A percentile compares a stretch with the other conserved stretches of the same genome.
Conservation (phyloP, 139 green algal species). For the Parachlorella kessleri region DNA sequence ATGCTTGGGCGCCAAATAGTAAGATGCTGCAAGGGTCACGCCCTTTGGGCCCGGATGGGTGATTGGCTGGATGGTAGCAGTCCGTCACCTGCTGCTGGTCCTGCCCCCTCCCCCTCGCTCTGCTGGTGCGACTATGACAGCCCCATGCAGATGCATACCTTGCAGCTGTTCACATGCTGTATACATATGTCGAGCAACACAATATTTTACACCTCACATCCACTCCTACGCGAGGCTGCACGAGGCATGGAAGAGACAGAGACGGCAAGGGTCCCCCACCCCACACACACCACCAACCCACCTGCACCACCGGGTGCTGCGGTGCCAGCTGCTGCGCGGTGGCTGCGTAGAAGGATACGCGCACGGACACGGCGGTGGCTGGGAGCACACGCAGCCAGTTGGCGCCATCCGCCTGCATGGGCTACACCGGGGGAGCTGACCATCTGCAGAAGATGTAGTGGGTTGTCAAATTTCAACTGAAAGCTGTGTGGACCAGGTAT, state of each 20-base stretch:
- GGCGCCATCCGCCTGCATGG: conserved; percentile 26
- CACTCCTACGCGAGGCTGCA: not conserved
- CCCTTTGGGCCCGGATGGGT: no score
- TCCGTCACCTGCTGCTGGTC: no score
- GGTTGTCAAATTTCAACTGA: not conserved
- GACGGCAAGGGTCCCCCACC: not conserved
- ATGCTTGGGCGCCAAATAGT: no score
- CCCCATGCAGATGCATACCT: no score
- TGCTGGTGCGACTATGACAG: no score
- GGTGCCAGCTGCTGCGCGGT: conserved; percentile 20
- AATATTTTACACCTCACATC: not conserved
- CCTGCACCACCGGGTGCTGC: conserved; percentile 24
- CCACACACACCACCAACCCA: not conserved
- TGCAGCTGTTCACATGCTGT: no score
- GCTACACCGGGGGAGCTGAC: not conserved
- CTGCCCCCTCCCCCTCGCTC: no score
- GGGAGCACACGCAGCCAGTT: conserved; percentile 32
- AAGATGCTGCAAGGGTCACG: no score
- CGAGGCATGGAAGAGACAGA: not conserved
- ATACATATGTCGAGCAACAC: no score
- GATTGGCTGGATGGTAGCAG: no score
- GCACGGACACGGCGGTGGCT: conserved; percentile 14
- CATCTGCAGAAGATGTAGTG: conserved; percentile 2
- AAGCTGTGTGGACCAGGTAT: no score
- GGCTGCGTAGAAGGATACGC: conserved; percentile 51